Conservation (phyloP, 441 rosid genomes). For the Aquilaria agallochum region DNA sequence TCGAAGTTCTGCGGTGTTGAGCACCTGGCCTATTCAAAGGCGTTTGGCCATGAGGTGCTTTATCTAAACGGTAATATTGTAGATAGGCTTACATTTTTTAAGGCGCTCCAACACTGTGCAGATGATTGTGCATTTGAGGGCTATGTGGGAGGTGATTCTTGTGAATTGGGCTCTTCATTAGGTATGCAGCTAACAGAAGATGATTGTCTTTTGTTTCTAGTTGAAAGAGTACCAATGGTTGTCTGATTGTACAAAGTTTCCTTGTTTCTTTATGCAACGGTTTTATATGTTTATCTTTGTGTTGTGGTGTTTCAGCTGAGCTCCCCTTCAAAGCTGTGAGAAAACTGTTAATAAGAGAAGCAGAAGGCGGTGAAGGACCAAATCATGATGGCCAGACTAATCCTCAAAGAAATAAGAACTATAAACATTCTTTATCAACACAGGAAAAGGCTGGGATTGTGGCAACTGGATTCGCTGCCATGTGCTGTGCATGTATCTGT, state of each 20-base stretch:
- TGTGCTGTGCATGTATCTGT: slow-evolving; percentile 54
- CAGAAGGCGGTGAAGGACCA: slow-evolving; percentile 10
- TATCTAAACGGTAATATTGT: slow-evolving; percentile 58
- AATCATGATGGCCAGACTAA: slow-evolving; percentile 7
- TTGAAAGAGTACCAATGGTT: too few relatives aligned
- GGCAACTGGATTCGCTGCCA: slow-evolving; percentile 49
- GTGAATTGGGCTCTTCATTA: slow-evolving; percentile 31
- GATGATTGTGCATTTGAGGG: slow-evolving; percentile 40
- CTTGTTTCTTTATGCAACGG: neutral
- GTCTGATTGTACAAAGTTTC: neutral
- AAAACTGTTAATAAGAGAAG: slow-evolving; percentile 35
- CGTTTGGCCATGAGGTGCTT: slow-evolving; percentile 37
- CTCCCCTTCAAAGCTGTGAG: slow-evolving; percentile 36
- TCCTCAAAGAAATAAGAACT: slow-evolving; percentile 19
- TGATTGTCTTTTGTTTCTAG: slow-evolving; percentile 9
- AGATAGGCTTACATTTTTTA: slow-evolving; percentile 46
- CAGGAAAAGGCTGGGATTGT: slow-evolving; percentile 33
- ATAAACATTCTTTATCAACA: slow-evolving; percentile 14
- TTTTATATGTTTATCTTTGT: slow-evolving; percentile 2
- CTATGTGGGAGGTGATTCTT: slow-evolving; percentile 26
- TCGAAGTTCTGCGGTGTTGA: slow-evolving; percentile 50
- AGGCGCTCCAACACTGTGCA: slow-evolving; percentile 42
- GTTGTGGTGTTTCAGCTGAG: slow-evolving; percentile 28
- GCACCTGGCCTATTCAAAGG: slow-evolving; percentile 41
- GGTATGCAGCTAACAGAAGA: slow-evolving; percentile 35